Percentiles rank a stretch among this genome's conserved stretches.
Evolutionary conservation across 768 basidiomycete genomes (phyloP).

Genomic region (Albatrellus ellisii): DNA sequence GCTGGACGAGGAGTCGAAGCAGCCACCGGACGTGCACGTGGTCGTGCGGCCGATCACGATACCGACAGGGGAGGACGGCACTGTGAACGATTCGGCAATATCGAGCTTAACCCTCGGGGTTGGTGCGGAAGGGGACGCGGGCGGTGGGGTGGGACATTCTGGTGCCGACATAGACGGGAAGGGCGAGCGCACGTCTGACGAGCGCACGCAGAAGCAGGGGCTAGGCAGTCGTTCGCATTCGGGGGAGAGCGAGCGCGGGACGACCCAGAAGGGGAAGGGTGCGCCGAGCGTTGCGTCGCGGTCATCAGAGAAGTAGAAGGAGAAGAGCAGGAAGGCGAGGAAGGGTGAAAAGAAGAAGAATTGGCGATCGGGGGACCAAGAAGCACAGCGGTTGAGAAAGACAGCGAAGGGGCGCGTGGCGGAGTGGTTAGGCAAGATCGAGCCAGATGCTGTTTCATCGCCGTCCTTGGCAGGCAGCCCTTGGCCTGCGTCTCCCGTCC

Average conservation of each 20-base stretch:
- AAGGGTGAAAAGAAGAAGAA: conserved; percentile 15
- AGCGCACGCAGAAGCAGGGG: conserved; percentile 12
- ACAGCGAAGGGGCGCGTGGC: conserved; percentile 62
- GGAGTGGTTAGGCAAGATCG: conserved; percentile 63
- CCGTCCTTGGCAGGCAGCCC: too few relatives aligned
- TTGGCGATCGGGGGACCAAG: too few relatives aligned
- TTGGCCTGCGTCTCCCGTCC: too few relatives aligned
- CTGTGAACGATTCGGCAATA: conserved; percentile 32
- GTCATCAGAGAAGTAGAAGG: conserved; percentile 7
- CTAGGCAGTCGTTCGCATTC: conserved; percentile 4
- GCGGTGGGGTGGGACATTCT: conserved; percentile 29
- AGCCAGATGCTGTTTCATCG: too few relatives aligned
- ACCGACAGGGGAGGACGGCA: conserved; percentile 1
- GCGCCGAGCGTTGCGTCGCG: conserved; percentile 8
- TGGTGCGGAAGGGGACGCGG: conserved; percentile 14
- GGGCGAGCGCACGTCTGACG: conserved; percentile 2
- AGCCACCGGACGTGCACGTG: conserved; percentile 25
- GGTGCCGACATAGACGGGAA: conserved; percentile 18
- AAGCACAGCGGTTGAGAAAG: conserved; percentile 25
- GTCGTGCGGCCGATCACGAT: conserved; percentile 24
- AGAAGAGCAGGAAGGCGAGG: conserved; percentile 17
- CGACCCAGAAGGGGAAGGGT: conserved; percentile 8
- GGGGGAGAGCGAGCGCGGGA: conserved; percentile 11
- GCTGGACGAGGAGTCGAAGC: conserved; percentile 17
- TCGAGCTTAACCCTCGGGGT: conserved; percentile 34